Evolutionary conservation across 2,329 filamentous ascomycete genomes (phyloP), one percentile per base, ranked within the genome.

Genomic region (Shiraia sp.): DNA sequence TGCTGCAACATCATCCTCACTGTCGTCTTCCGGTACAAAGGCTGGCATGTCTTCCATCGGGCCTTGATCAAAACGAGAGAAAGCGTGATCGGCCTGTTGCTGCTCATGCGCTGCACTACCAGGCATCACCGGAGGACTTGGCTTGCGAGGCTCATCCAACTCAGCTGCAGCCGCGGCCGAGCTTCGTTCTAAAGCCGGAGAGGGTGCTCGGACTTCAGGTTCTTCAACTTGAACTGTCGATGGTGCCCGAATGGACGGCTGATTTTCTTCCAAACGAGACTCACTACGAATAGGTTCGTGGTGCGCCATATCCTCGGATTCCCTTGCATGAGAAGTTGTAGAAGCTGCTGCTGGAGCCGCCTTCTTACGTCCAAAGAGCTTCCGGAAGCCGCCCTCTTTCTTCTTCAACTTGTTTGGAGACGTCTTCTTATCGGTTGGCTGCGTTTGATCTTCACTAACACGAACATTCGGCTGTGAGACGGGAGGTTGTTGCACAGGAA

Each of bases 41-140:
- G 90, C 88, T 3, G 93, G 92, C 66, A 93, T 87, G 42, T 97
- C 90, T 8, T 81, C 70, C 16, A 96, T 78, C 2, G 93, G 93
- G 2, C 91, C 93, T 71, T 97, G 92, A 60, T 93, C 87, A 62
- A 97, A 97, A 16, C 75, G 76, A 12, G 79, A 79, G 59, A 85
- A 84, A 41, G 85, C 84, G 9, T 78, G 71, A 23, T 76, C 73
- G n/a, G 82, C 80, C 53, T 85, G 78, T 29, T 72, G 70, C 6
- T 77, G 78, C 48, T 87, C 81, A 7, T 73, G 70, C 1, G 77
- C 83, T 57, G 82, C 80, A 25, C 85, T 76, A 4, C 78, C 80
- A 5, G 86, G 86, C 4, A 82, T 64, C 25, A 72, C 70, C 16
- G 77, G 72, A 12, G 76, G 72, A 9, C 75, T 71, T 10, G 75